Percentiles rank a stretch among this genome's conserved stretches.
These are phyloP conservation scores for Globisporangium spiculum DNA, from an alignment of 352 stramenopile genomes.

Conservation along the genomic window DNA sequence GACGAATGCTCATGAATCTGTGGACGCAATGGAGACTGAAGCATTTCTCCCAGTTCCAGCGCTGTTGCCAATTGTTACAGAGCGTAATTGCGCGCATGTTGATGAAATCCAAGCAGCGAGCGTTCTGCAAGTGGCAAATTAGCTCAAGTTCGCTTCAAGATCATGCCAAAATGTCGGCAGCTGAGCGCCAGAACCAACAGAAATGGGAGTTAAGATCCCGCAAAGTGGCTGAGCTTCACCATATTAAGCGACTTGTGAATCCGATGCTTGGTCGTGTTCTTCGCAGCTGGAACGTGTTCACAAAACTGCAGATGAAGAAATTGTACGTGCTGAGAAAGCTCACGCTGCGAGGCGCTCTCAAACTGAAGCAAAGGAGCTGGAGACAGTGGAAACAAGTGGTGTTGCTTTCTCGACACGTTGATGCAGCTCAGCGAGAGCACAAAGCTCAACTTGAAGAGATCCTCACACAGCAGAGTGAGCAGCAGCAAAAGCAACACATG, in stretches of 20 bases:
- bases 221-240: slow-evolving; percentile 2
- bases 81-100: neutral
- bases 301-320: neutral
- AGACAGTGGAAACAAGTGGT: slow-evolving; percentile 8
- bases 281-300: slow-evolving; percentile 2
- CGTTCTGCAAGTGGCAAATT: slow-evolving; percentile 10
- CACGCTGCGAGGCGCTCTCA: neutral
- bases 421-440: neutral
- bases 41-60: neutral
- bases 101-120: neutral
- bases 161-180: neutral
- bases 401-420: neutral
- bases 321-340: slow-evolving; percentile 10
- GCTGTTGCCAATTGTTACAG: slow-evolving; percentile 1
- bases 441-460: neutral
- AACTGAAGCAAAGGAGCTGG: slow-evolving; percentile 9
- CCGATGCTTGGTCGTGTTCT: neutral
- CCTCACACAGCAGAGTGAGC: neutral
- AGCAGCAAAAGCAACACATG: slow-evolving; percentile 9
- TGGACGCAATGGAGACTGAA: slow-evolving; percentile 29
- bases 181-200: neutral
- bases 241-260: neutral
- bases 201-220: slow-evolving; percentile 1
- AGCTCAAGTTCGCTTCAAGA: neutral
- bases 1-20: slow-evolving; percentile 16